Conservation (phyloP, 169 alveolate genomes). For the Eimeria sp. region DNA sequence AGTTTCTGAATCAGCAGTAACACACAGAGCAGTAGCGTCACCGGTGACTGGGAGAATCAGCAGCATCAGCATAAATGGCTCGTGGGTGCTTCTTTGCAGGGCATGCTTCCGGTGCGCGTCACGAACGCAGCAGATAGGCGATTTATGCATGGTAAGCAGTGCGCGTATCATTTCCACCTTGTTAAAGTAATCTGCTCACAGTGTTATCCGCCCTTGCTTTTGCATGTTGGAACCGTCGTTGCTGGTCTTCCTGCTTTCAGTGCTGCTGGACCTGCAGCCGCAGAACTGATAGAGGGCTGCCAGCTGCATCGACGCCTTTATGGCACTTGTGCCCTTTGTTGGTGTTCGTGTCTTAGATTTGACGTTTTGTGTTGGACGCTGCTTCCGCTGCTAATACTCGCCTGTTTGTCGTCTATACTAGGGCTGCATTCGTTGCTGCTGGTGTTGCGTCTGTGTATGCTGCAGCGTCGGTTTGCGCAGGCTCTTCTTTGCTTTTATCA, state of each 20-base stretch:
- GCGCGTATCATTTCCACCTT: neutral
- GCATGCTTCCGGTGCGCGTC: constrained; percentile 61
- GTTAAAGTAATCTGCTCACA: neutral
- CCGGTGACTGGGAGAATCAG: neutral
- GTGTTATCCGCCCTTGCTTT: neutral
- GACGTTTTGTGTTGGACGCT: neutral
- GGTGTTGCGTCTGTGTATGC: neutral
- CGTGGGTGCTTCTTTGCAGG: constrained; percentile 28
- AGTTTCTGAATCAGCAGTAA: neutral
- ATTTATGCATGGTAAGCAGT: constrained; percentile 60
- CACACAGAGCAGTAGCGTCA: neutral
- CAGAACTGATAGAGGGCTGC: neutral
- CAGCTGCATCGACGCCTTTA: neutral
- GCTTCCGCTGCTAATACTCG: neutral
- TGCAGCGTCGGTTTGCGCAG: constrained; percentile 66
- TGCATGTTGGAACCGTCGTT: neutral
- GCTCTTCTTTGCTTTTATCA: constrained; percentile 22
- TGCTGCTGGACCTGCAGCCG: neutral
- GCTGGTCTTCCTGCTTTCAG: neutral
- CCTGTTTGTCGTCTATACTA: neutral
- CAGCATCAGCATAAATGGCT: neutral
- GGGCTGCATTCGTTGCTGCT: neutral
- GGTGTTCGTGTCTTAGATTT: neutral
- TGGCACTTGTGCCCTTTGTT: neutral
- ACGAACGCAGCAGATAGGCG: constrained; percentile 57